These are phyloP conservation scores for Apiospora sp. DNA, from an alignment of 2,329 filamentous ascomycete species.

Conservation along the genomic window DNA sequence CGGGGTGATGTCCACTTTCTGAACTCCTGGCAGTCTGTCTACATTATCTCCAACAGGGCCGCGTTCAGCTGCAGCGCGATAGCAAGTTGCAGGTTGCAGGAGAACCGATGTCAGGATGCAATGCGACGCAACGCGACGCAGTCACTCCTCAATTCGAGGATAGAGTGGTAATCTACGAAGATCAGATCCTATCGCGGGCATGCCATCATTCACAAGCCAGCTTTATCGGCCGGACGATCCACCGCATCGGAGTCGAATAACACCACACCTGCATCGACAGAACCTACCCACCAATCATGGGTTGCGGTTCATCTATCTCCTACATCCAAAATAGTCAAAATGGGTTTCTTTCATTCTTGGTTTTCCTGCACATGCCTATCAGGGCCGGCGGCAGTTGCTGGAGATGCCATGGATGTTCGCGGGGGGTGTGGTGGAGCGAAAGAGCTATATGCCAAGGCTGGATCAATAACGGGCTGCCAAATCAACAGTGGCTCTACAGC, in stretches of 20 bases:
- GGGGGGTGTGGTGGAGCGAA: slow-evolving; percentile 1
- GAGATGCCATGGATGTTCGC: background rate
- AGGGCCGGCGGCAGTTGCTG: slow-evolving; percentile 4
- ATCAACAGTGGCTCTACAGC: background rate
- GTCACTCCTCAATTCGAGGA: slow-evolving; percentile 8
- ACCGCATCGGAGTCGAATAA: background rate
- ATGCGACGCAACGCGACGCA: background rate
- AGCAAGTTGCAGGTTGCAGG: too few relatives aligned
- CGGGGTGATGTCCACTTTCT: background rate
- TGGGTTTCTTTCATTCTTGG: background rate
- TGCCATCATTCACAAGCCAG: background rate
- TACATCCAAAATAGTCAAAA: background rate
- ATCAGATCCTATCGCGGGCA: background rate
- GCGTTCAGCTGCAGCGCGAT: background rate
- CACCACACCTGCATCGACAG: background rate
- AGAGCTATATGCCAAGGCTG: background rate
- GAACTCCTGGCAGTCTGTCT: too few relatives aligned
- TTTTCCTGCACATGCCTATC: background rate
- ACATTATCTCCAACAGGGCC: background rate
- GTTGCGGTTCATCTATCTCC: background rate
- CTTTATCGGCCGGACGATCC: background rate
- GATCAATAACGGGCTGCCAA: background rate
- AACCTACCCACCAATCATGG: background rate
- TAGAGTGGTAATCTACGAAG: background rate
- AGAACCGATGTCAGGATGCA: background rate